Percentiles rank a stretch among this genome's conserved stretches.
These are phyloP conservation scores for Xylaria intraflava DNA, from an alignment of 495 filamentous ascomycete species.

Conservation along the genomic window DNA sequence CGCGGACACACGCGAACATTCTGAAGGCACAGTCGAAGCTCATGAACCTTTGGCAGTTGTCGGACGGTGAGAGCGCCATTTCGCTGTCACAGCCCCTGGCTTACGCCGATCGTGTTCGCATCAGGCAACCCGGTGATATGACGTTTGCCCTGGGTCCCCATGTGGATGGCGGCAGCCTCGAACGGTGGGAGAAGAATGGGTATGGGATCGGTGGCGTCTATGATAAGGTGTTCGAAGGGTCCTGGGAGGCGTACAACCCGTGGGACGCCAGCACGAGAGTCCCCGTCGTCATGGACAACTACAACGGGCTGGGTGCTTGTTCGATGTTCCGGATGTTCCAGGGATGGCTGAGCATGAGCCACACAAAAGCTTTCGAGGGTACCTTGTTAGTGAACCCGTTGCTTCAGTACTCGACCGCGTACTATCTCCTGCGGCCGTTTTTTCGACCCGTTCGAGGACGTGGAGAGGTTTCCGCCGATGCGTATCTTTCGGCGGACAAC, in stretches of 20 bases:
- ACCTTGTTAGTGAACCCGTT: slow-evolving; percentile 81
- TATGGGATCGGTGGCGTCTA: slow-evolving; percentile 69
- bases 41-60: slow-evolving; percentile 67
- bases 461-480: slow-evolving; percentile 12
- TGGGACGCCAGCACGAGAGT: slow-evolving; percentile 70
- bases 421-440: slow-evolving; percentile 80
- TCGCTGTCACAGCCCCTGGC: slow-evolving; percentile 55
- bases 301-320: slow-evolving; percentile 76
- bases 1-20: slow-evolving; percentile 65
- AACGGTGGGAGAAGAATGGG: slow-evolving; percentile 77
- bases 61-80: slow-evolving; percentile 51
- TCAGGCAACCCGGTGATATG: slow-evolving; percentile 65
- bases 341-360: slow-evolving; percentile 79
- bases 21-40: slow-evolving; percentile 63
- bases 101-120: slow-evolving; percentile 80
- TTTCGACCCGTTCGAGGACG: slow-evolving; percentile 46
- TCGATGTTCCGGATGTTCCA: slow-evolving; percentile 85
- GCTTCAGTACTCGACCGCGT: slow-evolving; percentile 65
- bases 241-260: slow-evolving; percentile 77
- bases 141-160: slow-evolving; percentile 83
- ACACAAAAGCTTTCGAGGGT: slow-evolving; percentile 63
- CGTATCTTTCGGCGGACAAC: slow-evolving; percentile 35
- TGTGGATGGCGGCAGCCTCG: slow-evolving; percentile 75
- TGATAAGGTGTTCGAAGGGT: slow-evolving; percentile 60
- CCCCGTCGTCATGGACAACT: slow-evolving; percentile 63